Conservation (phyloP, 805 yeast species). For the Yueomyces sinensis region DNA sequence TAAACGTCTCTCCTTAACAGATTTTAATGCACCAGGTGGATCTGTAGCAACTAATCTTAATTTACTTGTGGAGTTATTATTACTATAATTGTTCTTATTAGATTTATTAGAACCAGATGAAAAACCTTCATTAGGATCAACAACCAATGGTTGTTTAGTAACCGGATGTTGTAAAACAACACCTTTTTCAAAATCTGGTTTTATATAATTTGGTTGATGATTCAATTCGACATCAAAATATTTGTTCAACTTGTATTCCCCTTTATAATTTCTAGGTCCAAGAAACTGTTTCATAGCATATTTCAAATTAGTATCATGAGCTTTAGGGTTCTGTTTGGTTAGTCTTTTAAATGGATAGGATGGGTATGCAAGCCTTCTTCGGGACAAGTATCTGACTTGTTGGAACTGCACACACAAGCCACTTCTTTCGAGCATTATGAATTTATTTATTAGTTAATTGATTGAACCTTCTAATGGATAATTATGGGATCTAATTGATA, state of each 20-base stretch:
- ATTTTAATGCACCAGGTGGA: slow-evolving; percentile 3
- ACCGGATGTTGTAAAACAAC: slow-evolving; percentile 23
- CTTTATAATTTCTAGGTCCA: slow-evolving; percentile 75
- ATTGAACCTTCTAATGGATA: too few relatives aligned
- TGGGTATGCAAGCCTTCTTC: slow-evolving; percentile 43
- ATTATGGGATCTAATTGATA: too few relatives aligned
- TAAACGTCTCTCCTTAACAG: slow-evolving; percentile 8
- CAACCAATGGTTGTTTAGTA: slow-evolving; percentile 20
- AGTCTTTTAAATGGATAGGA: slow-evolving; percentile 32
- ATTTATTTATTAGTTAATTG: too few relatives aligned
- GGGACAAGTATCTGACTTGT: slow-evolving; percentile 35
- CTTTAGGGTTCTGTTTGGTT: slow-evolving; percentile 28
- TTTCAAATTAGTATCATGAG: slow-evolving; percentile 40
- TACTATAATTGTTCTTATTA: background rate
- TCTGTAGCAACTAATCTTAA: slow-evolving; percentile 5
- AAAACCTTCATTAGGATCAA: slow-evolving; percentile 5
- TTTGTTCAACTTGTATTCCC: slow-evolving; percentile 67
- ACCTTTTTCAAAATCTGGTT: slow-evolving; percentile 37
- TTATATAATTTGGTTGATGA: slow-evolving; percentile 62
- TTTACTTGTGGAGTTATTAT: too few relatives aligned
- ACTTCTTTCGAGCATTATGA: too few relatives aligned
- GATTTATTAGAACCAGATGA: background rate
- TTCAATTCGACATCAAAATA: slow-evolving; percentile 54
- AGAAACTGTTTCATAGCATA: slow-evolving; percentile 58
- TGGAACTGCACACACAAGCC: background rate